Evolutionary conservation across 2,329 filamentous ascomycete species (phyloP), one percentile per base, ranked within the genome.

Genomic region (Pseudogymnoascus pannorum): DNA sequence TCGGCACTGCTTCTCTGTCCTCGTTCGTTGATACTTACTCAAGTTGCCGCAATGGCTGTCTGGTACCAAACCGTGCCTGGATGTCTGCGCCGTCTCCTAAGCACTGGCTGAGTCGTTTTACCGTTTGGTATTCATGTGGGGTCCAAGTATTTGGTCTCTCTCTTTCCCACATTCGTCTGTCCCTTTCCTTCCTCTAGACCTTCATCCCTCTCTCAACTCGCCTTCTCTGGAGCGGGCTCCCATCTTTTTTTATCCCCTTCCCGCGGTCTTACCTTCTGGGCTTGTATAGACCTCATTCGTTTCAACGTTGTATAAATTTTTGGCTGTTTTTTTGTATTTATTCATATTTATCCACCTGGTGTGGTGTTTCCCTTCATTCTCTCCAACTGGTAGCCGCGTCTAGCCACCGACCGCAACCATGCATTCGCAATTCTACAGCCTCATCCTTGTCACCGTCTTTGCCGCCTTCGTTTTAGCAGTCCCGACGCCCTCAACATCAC

Each of bases 221-320:
- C 44, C 44, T 54, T 54, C 44, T 29, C 24, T 54, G 44, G 44
- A 54, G 44, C 44, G 44, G 44, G 44, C 44, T 51, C 44, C 44
- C 44, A 29, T 51, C 22, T 29, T 29, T 51, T 26, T 51, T 51
- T 51, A 16, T 8, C n/a, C n/a, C 44, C 44, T 26, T 54, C 24
- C 44, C 24, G 16, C 44, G 44, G 44, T 54, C 44, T 54, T 54
- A 24, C 44, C 44, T 18, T 54, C n/a, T 54, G 44, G 44, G 14
- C 44, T 51, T 51, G 24, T 3, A 51, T 51, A 29, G 44, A 51
- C 44, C 44, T 48, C 24, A 5, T 54, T 54, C 44, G n/a, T 54
- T 54, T 54, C 44, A 12, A 51, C n/a, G 29, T 54, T 54, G 44
- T 54, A 54, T 54, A 54, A 54, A 54, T 29, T 54, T 31, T 54